Percentiles rank a stretch among this genome's conserved stretches.
Conservation (phyloP, 768 basidiomycete genomes). For the Boletellus ananas region DNA sequence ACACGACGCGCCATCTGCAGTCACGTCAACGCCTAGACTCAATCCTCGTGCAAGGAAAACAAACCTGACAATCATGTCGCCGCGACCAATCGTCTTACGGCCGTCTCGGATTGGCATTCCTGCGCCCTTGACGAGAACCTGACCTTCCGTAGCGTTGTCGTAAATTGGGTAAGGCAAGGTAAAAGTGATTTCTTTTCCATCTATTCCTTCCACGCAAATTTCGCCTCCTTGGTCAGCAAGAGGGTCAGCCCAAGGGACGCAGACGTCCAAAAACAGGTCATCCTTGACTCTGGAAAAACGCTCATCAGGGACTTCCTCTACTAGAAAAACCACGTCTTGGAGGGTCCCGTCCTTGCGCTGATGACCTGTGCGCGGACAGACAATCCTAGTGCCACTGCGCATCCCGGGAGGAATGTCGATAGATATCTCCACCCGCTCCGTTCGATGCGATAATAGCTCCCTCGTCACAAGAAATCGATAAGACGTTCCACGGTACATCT, state of each 20-base stretch:
- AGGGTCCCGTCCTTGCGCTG: conserved; percentile 52
- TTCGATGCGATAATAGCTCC: conserved; percentile 44
- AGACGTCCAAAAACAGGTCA: conserved; percentile 53
- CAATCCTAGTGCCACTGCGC: conserved; percentile 54
- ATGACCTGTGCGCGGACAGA: conserved; percentile 64
- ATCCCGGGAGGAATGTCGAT: conserved; percentile 61
- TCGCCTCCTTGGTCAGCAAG: conserved; percentile 45
- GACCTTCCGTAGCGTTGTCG: conserved; percentile 47
- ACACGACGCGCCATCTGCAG: conserved; percentile 32
- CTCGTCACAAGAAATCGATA: conserved; percentile 61
- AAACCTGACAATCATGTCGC: conserved; percentile 62
- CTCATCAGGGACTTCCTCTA: conserved; percentile 56
- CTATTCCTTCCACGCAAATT: conserved; percentile 52
- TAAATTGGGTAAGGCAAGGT: conserved; percentile 50
- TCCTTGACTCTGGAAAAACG: conserved; percentile 54
- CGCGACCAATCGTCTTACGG: conserved; percentile 50
- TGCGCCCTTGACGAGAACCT: conserved; percentile 49
- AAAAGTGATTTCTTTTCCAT: conserved; percentile 51
- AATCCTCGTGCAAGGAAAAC: conserved; percentile 8
- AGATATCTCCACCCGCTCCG: conserved; percentile 54
- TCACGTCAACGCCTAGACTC: conserved; percentile 1
- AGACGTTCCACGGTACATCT: conserved; percentile 53
- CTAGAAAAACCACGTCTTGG: conserved; percentile 65
- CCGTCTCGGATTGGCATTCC: conserved; percentile 68
- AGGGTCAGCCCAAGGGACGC: conserved; percentile 53